A percentile compares a stretch with the other conserved stretches of the same genome.
Conservation (phyloP, 1,284 basidiomycete genomes). For the Boletus semigastroideus region DNA sequence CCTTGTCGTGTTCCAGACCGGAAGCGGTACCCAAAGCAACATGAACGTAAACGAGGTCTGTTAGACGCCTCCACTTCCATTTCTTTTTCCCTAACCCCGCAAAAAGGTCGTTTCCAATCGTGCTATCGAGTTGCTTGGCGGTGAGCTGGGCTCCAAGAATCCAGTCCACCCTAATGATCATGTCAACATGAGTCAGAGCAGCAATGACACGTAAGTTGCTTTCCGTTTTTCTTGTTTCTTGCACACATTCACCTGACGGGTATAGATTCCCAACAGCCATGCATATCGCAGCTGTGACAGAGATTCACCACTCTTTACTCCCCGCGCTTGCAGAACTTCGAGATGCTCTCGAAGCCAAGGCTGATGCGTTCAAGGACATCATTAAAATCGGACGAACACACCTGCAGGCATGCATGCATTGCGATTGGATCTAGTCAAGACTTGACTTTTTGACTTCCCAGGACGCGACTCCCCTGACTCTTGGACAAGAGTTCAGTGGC, state of each 20-base stretch:
- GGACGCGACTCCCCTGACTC: slow-evolving; percentile 97
- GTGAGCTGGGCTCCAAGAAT: slow-evolving; percentile 93
- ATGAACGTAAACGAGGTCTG: slow-evolving; percentile 98
- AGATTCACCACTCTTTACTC: slow-evolving; percentile 79
- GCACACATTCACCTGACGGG: neutral
- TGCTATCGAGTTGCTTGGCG: slow-evolving; percentile 96
- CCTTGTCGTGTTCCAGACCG: slow-evolving; percentile 98
- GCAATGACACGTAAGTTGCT: slow-evolving; percentile 87
- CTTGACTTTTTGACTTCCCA: slow-evolving; percentile 32
- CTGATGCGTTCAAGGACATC: slow-evolving; percentile 81
- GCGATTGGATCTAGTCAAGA: neutral
- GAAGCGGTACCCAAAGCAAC: slow-evolving; percentile 98
- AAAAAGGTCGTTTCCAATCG: slow-evolving; percentile 94
- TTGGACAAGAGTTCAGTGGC: slow-evolving; percentile 98
- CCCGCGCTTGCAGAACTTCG: slow-evolving; percentile 86
- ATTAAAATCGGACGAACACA: slow-evolving; percentile 99
- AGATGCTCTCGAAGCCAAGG: slow-evolving; percentile 82
- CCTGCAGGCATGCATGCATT: slow-evolving; percentile 59
- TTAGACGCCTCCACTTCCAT: neutral
- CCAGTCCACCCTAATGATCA: slow-evolving; percentile 99
- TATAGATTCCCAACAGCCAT: slow-evolving; percentile 97
- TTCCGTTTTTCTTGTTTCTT: neutral
- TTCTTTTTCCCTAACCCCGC: neutral
- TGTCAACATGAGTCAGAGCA: slow-evolving; percentile 99
- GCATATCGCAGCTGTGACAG: slow-evolving; percentile 95